A percentile compares a stretch with the other conserved stretches of the same genome.
Evolutionary conservation across 2,329 filamentous ascomycete species (phyloP).

Genomic region (Juglanconis juglandina): DNA sequence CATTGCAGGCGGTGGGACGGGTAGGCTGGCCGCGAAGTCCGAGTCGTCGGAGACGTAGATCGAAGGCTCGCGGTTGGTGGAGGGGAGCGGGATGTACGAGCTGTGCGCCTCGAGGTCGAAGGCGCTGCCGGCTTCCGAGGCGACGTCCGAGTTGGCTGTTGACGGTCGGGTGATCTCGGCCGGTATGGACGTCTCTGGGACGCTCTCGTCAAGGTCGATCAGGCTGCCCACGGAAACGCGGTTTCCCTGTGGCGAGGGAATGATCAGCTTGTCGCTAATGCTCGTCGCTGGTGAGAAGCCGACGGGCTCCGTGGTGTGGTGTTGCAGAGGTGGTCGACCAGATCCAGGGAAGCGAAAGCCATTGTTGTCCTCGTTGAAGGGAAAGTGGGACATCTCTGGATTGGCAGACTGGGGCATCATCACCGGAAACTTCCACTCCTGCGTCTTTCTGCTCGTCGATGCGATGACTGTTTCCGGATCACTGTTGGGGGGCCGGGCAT

Average conservation of each 20-base stretch:
- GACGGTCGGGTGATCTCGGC: slow-evolving; percentile 51
- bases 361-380: slow-evolving; percentile 33
- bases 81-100: slow-evolving; percentile 45
- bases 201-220: slow-evolving; percentile 34
- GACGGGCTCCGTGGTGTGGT: slow-evolving; percentile 46
- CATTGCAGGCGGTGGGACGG: slow-evolving; percentile 8
- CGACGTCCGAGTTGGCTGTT: slow-evolving; percentile 58
- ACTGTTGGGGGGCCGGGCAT: slow-evolving; percentile 50
- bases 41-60: slow-evolving; percentile 59
- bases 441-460: slow-evolving; percentile 32
- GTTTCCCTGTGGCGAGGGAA: slow-evolving; percentile 30
- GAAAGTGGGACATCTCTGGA: slow-evolving; percentile 44
- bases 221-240: slow-evolving; percentile 33
- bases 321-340: slow-evolving; percentile 39
- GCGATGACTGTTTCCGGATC: slow-evolving; percentile 53
- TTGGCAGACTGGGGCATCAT: slow-evolving; percentile 47
- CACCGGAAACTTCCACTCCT: slow-evolving; percentile 54
- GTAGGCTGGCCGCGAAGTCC: slow-evolving; percentile 37
- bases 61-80: slow-evolving; percentile 49
- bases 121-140: slow-evolving; percentile 52
- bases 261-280: slow-evolving; percentile 16
- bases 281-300: slow-evolving; percentile 19
- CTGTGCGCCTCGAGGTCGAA: slow-evolving; percentile 64
- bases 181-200: slow-evolving; percentile 41
- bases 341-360: slow-evolving; percentile 3